phyloP scores from a whole-genome alignment of 177 flowering plant genomes.

The Vitis hybrid region DNA sequence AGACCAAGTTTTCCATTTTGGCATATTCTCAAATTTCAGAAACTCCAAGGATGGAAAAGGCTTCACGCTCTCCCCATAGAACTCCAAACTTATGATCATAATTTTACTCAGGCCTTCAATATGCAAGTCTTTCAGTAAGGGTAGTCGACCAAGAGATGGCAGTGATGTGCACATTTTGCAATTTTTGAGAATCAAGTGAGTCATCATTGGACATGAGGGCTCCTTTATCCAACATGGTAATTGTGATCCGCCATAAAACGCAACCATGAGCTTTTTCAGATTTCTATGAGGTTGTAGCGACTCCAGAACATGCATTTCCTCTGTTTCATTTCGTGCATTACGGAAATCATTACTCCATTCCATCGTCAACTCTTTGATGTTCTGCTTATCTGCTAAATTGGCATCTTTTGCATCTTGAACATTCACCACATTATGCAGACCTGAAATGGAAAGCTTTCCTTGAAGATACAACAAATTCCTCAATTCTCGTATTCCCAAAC shows the following conservation, averaged over 20 bases:
- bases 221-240: conserved; percentile 14
- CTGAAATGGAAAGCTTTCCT: too few species aligned
- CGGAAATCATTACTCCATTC: too few species aligned
- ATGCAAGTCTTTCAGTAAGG: background rate
- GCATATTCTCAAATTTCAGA: conserved; percentile 3
- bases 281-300: conserved; percentile 3
- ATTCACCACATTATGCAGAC: too few species aligned
- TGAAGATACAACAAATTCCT: too few species aligned
- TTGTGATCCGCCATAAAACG: background rate
- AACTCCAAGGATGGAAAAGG: conserved; percentile 10
- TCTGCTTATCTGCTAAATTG: too few species aligned
- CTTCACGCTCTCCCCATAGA: background rate
- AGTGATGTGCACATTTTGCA: background rate
- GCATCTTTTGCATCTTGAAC: too few species aligned
- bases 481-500: too few species aligned
- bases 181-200: background rate
- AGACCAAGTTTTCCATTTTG: conserved; percentile 4
- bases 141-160: conserved; percentile 11
- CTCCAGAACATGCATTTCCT: conserved; percentile 1
- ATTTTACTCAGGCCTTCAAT: conserved; percentile 5
- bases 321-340: too few species aligned
- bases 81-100: background rate
- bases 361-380: too few species aligned
- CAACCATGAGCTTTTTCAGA: background rate
- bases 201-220: background rate